Percentiles rank a stretch among this genome's conserved stretches.
phyloP scores from a whole-genome alignment of 73 alveolate genomes.

The Tetrahymena borealis region DNA sequence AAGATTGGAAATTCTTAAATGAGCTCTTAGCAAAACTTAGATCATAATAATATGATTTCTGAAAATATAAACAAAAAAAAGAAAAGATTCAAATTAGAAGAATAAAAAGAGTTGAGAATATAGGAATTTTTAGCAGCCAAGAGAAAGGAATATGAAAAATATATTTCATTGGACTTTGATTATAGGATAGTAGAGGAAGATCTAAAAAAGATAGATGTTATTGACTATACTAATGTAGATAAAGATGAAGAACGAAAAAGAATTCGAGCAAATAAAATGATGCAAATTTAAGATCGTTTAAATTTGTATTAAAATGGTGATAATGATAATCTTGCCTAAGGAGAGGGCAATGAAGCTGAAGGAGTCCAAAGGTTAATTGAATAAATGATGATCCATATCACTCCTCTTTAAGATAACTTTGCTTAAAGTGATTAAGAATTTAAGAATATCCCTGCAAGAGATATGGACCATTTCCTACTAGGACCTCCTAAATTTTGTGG shows the following conservation, averaged over 20 bases:
- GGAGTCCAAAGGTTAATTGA: not conserved
- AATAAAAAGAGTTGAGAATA: not conserved
- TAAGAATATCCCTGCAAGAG: not conserved
- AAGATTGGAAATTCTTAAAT: not conserved
- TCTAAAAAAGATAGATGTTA: not conserved
- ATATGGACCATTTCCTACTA: not conserved
- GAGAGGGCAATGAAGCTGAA: not conserved
- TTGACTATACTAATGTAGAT: not conserved
- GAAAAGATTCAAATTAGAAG: not conserved
- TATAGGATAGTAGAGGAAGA: not conserved
- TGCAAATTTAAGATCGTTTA: not conserved
- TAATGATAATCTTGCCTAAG: not conserved
- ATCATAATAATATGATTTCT: not conserved
- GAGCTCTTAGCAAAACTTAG: not conserved
- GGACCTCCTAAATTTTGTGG: conserved; percentile 1
- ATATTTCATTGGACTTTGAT: not conserved
- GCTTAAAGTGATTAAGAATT: not conserved
- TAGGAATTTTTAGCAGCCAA: not conserved
- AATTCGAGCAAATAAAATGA: not conserved
- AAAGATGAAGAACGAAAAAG: not conserved
- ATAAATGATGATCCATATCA: not conserved
- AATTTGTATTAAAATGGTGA: not conserved
- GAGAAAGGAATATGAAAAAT: not conserved
- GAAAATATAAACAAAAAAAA: not conserved
- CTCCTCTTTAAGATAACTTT: not conserved